phyloP scores from a whole-genome alignment of 1,139 yeast species.

The Candida sanyaensis region DNA sequence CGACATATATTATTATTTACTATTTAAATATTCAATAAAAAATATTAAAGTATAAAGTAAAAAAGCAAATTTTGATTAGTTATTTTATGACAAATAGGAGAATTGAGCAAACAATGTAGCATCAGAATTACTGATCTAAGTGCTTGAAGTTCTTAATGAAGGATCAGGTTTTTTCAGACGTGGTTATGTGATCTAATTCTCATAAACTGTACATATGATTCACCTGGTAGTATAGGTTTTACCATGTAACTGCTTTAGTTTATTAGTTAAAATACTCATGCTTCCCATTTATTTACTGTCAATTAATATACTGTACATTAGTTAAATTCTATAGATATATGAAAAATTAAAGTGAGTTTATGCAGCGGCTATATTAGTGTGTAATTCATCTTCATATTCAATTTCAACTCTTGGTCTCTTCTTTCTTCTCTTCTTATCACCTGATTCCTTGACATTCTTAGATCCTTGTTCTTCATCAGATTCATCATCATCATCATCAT shows the following conservation, averaged over 20 bases:
- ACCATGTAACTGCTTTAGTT: no score
- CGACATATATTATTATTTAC: not conserved
- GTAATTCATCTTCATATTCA: conserved; percentile 63
- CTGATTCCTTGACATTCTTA: conserved; percentile 41
- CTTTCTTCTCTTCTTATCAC: conserved; percentile 35
- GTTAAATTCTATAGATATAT: not conserved
- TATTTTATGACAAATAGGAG: not conserved
- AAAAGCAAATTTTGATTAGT: not conserved
- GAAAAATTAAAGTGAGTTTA: not conserved
- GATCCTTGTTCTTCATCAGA: conserved; percentile 25
- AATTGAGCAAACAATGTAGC: no score
- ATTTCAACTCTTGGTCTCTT: conserved; percentile 78
- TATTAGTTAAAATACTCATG: no score
- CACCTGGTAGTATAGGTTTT: no score
- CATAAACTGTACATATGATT: no score
- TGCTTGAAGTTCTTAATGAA: no score
- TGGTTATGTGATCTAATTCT: no score
- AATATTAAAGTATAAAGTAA: not conserved
- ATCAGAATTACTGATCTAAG: no score
- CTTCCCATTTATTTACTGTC: no score
- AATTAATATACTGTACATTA: not conserved
- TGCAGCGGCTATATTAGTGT: conserved; percentile 30
- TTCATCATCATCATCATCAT: conserved; percentile 32
- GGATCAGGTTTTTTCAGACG: no score
- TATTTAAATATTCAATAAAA: conserved; percentile 1